Base-by-base conservation (phyloP, 202 grass and related monocot species). In the Eragrostis tef region DNA sequence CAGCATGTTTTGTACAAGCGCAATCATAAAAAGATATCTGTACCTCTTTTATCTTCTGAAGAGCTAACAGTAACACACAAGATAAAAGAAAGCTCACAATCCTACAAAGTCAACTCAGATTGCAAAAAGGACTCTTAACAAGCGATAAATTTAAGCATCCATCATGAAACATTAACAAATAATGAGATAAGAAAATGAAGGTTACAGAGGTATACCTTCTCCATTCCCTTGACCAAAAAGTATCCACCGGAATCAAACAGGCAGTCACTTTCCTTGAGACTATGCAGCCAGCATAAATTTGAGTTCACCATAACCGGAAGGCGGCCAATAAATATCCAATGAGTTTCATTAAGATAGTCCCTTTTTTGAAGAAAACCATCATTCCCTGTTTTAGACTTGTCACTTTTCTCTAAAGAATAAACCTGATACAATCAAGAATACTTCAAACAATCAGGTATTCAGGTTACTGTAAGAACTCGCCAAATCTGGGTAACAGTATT, bases 161-260 rank as follows among this genome's bases (percentile, higher is more conserved):
- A 4, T 16, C 7, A 75, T 58, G 67, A 69, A 84, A 77, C 41
- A 88, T 50, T 52, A 63, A 63, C 16, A 49, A 77, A 17, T 43
- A 51, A 86, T 43, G 43, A 70, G 58, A 20, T 21, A 63, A 7
- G 47, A 39, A 68, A 71, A 31, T 41, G 79, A 58, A 81, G 45
- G 82, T 77, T 45, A 73, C 48, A 56, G 41, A 78, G 78, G 29
- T 82, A 22, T 93, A 98, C 96, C 90, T 98, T 98, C 79, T 98
- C 96, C 90, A 91, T 95, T 87, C 96, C 96, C 87, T 93, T 98
- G 77, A 98, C 93, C 87, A 98, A 89, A 82, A 98, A 98, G 87
- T 98, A 98, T 69, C 96, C 96, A 63, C 96, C 96, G 56, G 82
- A 89, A 78, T 98, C 95, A 62, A 95, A 98, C 82, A 83, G 65